Evolutionary conservation across 257 asterid genomes (phyloP).

Genomic region (Mentha longifolia): DNA sequence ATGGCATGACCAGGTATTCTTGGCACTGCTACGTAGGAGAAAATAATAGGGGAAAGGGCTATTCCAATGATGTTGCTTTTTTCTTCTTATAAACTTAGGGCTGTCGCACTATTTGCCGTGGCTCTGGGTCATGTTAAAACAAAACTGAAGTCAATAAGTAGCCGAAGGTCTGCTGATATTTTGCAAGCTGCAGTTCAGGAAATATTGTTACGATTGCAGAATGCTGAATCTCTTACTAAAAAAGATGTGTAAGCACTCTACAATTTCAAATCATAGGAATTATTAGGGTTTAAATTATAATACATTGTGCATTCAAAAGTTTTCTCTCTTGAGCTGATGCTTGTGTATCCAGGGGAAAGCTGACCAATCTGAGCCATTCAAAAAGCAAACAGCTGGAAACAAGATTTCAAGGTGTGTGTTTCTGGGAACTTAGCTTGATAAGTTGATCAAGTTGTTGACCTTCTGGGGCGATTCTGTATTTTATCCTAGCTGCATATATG

Average conservation of each 20-base stretch:
- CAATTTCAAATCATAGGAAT: slow-evolving; percentile 62
- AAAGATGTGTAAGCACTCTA: slow-evolving; percentile 58
- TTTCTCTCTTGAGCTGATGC: slow-evolving; percentile 34
- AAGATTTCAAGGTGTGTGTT: slow-evolving; percentile 65
- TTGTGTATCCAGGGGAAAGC: slow-evolving; percentile 66
- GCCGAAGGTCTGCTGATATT: slow-evolving; percentile 72
- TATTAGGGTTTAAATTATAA: slow-evolving; percentile 46
- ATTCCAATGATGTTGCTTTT: slow-evolving; percentile 9
- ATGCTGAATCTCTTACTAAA: slow-evolving; percentile 76
- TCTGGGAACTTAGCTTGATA: slow-evolving; percentile 32
- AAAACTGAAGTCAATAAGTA: slow-evolving; percentile 66
- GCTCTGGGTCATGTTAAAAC: slow-evolving; percentile 70
- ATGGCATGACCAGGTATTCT: slow-evolving; percentile 71
- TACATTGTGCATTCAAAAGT: slow-evolving; percentile 21
- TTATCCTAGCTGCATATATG: slow-evolving; percentile 16
- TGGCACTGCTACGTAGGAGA: slow-evolving; percentile 34
- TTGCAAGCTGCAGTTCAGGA: slow-evolving; percentile 68
- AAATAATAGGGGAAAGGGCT: slow-evolving; percentile 25
- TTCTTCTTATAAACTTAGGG: slow-evolving; percentile 48
- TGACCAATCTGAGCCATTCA: slow-evolving; percentile 55
- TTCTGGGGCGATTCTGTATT: slow-evolving; percentile 11
- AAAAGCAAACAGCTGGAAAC: slow-evolving; percentile 69
- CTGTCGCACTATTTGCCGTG: slow-evolving; percentile 61
- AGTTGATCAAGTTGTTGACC: slow-evolving; percentile 9
- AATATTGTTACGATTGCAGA: slow-evolving; percentile 58